These are phyloP conservation scores for Phytopythium boreale DNA, from an alignment of 352 stramenopile species.

Conservation along the genomic window DNA sequence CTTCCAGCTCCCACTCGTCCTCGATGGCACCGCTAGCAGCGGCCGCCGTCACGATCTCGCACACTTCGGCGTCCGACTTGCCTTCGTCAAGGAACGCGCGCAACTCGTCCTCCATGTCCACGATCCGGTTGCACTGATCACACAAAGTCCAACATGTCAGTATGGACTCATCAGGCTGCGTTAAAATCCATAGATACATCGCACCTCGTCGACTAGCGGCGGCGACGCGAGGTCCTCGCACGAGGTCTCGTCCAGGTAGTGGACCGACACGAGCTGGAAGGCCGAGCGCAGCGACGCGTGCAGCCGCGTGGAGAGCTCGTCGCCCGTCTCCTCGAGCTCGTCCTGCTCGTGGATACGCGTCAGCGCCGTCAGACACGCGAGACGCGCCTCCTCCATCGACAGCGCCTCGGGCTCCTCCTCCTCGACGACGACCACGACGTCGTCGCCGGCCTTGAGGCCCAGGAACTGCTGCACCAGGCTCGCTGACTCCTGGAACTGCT, in stretches of 20 bases:
- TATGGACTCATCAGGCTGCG: background rate
- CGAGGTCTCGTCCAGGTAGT: conserved; percentile 38
- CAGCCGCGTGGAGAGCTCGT: conserved; percentile 33
- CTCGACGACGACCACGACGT: conserved; percentile 32
- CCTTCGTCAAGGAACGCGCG: conserved; percentile 34
- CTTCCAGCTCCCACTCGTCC: conserved; percentile 8
- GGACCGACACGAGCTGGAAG: conserved; percentile 36
- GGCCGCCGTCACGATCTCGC: conserved; percentile 27
- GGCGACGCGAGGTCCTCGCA: conserved; percentile 42
- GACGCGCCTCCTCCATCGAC: conserved; percentile 20
- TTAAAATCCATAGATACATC: too few species aligned
- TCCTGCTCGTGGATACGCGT: conserved; percentile 43
- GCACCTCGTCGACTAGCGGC: conserved; percentile 30
- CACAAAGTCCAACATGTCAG: background rate
- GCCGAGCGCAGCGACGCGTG: conserved; percentile 34
- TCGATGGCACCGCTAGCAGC: background rate
- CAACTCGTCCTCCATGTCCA: conserved; percentile 41
- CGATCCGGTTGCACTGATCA: conserved; percentile 36
- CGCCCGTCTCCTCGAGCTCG: conserved; percentile 21
- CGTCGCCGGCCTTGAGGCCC: conserved; percentile 8
- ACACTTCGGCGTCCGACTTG: conserved; percentile 48
- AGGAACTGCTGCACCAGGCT: conserved; percentile 41
- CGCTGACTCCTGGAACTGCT: conserved; percentile 37
- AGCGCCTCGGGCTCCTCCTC: conserved; percentile 15
- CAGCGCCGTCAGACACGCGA: conserved; percentile 49